Conservation (phyloP, 441 rosid genomes). For the Euphorbia corollata region DNA sequence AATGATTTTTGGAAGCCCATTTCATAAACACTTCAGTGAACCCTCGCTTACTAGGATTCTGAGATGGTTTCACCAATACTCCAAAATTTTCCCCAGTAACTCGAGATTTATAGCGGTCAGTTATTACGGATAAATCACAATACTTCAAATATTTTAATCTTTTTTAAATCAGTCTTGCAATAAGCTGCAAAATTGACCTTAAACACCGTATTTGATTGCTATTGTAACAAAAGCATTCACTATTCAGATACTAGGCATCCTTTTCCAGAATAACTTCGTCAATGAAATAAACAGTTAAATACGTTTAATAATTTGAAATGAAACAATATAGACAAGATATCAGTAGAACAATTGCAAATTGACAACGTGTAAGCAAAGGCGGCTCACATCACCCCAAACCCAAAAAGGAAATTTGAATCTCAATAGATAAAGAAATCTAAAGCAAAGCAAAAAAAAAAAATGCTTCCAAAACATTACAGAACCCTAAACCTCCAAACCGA, state of each 20-base stretch:
- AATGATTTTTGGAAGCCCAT: background rate
- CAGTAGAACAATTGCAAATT: background rate
- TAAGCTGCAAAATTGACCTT: too few species aligned
- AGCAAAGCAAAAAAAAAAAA: too few species aligned
- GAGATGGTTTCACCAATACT: background rate
- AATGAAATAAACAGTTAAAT: background rate
- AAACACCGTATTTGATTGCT: background rate
- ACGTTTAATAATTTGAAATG: background rate
- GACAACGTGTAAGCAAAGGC: too few species aligned
- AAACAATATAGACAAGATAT: background rate
- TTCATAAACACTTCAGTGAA: too few species aligned
- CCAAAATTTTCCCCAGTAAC: background rate
- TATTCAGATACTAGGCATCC: background rate
- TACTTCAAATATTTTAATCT: too few species aligned
- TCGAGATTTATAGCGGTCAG: background rate
- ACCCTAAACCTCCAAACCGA: background rate
- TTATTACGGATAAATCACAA: background rate
- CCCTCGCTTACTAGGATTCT: background rate
- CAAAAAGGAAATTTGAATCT: conserved; percentile 4
- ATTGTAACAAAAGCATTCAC: background rate
- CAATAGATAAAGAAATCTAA: background rate
- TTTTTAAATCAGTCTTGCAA: too few species aligned
- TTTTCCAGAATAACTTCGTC: background rate
- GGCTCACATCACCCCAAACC: background rate
- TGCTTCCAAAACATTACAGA: background rate